Conservation (phyloP, 768 basidiomycete species). For the Phaeotremella skinneri region DNA sequence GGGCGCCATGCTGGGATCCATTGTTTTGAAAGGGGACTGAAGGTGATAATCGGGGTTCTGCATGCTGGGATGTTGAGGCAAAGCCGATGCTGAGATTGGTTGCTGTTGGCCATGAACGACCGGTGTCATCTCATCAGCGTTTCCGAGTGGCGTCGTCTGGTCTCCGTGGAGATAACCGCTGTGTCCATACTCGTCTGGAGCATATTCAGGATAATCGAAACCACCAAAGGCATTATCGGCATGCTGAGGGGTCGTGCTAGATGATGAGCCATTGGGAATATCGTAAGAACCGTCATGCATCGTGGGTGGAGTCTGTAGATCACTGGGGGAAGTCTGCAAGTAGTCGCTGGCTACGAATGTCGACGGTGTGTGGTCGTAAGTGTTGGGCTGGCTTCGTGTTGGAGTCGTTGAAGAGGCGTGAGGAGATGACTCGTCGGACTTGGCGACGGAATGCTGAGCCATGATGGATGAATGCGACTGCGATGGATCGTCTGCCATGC, state of each 20-base stretch:
- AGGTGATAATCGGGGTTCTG: neutral
- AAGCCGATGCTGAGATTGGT: neutral
- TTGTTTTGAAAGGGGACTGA: neutral
- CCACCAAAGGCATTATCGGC: neutral
- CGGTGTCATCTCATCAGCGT: neutral
- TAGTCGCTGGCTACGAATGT: neutral
- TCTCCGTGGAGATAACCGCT: neutral
- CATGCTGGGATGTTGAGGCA: neutral
- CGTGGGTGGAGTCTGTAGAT: neutral
- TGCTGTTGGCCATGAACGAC: neutral
- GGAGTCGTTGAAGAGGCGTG: neutral
- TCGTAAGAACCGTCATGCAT: neutral
- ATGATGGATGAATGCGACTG: neutral
- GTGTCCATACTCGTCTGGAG: neutral
- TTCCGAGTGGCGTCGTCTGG: neutral
- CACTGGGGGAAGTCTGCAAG: neutral
- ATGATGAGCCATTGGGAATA: neutral
- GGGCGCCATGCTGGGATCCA: neutral
- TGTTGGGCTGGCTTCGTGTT: neutral
- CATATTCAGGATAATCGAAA: neutral
- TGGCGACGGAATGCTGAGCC: neutral
- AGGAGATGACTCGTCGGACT: neutral
- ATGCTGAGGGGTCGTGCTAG: neutral
- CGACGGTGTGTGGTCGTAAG: neutral
- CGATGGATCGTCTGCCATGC: neutral